Evolutionary conservation across 495 filamentous ascomycete genomes (phyloP).

Genomic region (Cryomyces antarcticus): DNA sequence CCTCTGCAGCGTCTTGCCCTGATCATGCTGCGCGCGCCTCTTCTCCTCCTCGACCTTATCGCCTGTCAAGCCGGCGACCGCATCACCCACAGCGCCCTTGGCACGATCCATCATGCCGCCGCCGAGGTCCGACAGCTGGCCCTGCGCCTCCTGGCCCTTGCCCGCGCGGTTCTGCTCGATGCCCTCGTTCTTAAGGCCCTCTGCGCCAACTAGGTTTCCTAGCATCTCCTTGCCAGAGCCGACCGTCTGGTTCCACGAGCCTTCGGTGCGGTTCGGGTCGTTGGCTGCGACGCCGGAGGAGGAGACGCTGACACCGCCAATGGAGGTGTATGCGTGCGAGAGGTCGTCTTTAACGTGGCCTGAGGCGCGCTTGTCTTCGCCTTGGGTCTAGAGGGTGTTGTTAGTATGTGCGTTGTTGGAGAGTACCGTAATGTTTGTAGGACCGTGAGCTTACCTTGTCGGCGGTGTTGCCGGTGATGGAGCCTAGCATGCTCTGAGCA

Average conservation of each 20-base stretch:
- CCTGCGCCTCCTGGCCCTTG: constrained; percentile 62
- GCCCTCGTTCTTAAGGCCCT: constrained; percentile 52
- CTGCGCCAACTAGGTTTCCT: constrained; percentile 54
- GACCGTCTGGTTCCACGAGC: constrained; percentile 70
- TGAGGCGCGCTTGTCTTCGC: constrained; percentile 20
- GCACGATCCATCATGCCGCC: constrained; percentile 52
- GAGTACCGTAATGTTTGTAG: neutral
- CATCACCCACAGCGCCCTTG: constrained; percentile 46
- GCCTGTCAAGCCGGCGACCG: constrained; percentile 49
- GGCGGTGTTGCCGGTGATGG: constrained; percentile 48
- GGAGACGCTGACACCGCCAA: constrained; percentile 48
- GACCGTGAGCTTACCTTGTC: constrained; percentile 33
- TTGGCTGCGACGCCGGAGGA: constrained; percentile 55
- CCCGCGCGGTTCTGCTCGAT: constrained; percentile 61
- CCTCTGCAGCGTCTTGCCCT: constrained; percentile 74
- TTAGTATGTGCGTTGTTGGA: neutral
- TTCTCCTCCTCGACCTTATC: constrained; percentile 40
- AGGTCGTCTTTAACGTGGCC: constrained; percentile 42
- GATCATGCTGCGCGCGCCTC: constrained; percentile 50
- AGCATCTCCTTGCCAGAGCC: constrained; percentile 70
- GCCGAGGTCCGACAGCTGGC: constrained; percentile 61
- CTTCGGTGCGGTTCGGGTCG: constrained; percentile 46
- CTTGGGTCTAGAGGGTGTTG: constrained; percentile 2
- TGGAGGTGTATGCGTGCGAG: constrained; percentile 49
- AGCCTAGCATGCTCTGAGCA: constrained; percentile 50